Conservation (phyloP, 768 basidiomycete species). For the Exidia glandulosa region DNA sequence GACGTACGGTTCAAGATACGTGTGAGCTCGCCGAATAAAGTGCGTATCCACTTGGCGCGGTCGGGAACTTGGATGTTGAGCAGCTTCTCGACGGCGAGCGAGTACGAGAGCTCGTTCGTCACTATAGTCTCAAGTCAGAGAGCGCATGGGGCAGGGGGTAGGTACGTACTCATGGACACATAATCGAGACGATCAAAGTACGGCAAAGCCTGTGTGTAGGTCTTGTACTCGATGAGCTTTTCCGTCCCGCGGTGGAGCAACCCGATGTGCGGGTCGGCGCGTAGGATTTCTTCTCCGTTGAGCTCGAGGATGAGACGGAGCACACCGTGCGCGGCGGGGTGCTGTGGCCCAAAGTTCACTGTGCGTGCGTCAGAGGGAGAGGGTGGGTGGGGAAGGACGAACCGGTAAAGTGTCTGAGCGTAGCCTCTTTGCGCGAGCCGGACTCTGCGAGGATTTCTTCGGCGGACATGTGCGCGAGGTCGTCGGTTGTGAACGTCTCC, state of each 20-base stretch:
- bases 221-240: slow-evolving; percentile 98
- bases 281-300: slow-evolving; percentile 91
- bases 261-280: slow-evolving; percentile 91
- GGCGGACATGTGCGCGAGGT: slow-evolving; percentile 70
- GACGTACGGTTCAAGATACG: slow-evolving; percentile 82
- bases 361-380: slow-evolving; percentile 5
- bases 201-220: slow-evolving; percentile 91
- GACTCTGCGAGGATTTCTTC: slow-evolving; percentile 73
- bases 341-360: slow-evolving; percentile 99
- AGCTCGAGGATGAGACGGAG: slow-evolving; percentile 93
- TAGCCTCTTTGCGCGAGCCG: slow-evolving; percentile 56
- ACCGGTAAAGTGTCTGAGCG: slow-evolving; percentile 93
- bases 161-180: slow-evolving; percentile 91
- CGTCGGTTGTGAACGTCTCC: slow-evolving; percentile 70
- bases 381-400: slow-evolving; percentile 17
- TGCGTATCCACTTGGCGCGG: slow-evolving; percentile 96
- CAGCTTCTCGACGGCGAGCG: slow-evolving; percentile 93
- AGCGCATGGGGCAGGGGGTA: neutral
- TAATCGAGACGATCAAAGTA: slow-evolving; percentile 99
- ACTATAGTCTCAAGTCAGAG: slow-evolving; percentile 38
- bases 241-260: slow-evolving; percentile 95
- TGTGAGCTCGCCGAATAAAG: slow-evolving; percentile 93
- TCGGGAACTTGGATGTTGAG: slow-evolving; percentile 96
- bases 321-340: slow-evolving; percentile 98
- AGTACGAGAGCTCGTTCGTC: slow-evolving; percentile 98